Base-by-base conservation (phyloP, 1,284 basidiomycete genomes). In the Cryptococcus sp. region DNA sequence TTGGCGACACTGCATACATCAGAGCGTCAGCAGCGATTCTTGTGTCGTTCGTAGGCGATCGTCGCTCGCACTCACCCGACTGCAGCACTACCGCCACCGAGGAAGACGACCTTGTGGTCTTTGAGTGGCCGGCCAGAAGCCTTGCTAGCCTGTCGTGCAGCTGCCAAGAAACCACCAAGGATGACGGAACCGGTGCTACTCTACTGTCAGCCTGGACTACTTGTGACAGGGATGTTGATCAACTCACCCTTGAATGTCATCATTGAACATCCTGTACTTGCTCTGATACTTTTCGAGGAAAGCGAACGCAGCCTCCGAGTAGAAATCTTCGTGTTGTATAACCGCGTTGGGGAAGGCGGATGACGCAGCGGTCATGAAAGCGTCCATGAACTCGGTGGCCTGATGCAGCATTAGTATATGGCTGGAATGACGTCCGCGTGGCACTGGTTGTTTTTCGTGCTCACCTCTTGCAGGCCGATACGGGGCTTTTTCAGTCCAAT, bases 261-360 rank as follows among this genome's bases (percentile, higher is more conserved):
- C 92, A 76, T 97, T 96, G 82, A 94, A 94, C 50, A 91, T 82
- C 29, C 87, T 85, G 77, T 90, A 89, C 56, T 85, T 81, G 61
- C 86, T 74, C 57, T 89, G 84, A 80, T 88, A 92, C 49, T 84
- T 81, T 26, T 86, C 83, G 40, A 94, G 85, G 78, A 91, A 93
- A 55, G 83, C 80, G 80, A 93, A 94, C 0, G 91, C 91, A 62
- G 90, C 87, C 65, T 92, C 88, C 1, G 89, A 91, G 46, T 89
- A 87, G 62, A 92, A 92, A 80, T 92, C 90, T 84, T 96, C 93
- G 71, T 95, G 95, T 78, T 96, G 93, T 56, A 95, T 83, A 69
- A 95, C 84, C 52, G 83, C 74, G 66, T 90, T 88, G 1, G 93
- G 93, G 82, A 88, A 91, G 48, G 83, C 80, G 41, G 75, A 71